Evolutionary conservation across 768 basidiomycete species (phyloP).

Genomic region (Trametopsis cervina): DNA sequence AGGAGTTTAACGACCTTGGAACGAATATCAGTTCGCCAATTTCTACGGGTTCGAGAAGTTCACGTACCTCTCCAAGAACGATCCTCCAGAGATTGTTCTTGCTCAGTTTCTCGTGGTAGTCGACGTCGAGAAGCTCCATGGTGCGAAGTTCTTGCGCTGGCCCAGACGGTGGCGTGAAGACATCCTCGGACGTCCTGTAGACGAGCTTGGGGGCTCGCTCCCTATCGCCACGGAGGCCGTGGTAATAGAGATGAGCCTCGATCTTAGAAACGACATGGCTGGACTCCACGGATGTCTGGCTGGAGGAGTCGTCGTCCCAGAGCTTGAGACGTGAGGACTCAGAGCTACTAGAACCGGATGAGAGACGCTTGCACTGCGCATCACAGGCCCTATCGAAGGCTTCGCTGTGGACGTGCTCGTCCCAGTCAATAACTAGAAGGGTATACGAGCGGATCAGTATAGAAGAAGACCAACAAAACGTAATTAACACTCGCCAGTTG

Average conservation of each 20-base stretch:
- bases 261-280: slow-evolving; percentile 20
- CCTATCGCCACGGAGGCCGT: slow-evolving; percentile 22
- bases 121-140: slow-evolving; percentile 21
- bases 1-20: slow-evolving; percentile 13
- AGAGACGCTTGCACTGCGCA: background rate
- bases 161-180: slow-evolving; percentile 25
- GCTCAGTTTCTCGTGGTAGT: slow-evolving; percentile 14
- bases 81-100: slow-evolving; percentile 15
- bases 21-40: slow-evolving; percentile 12
- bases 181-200: slow-evolving; percentile 29
- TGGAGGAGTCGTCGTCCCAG: slow-evolving; percentile 6
- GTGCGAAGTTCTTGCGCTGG: slow-evolving; percentile 23
- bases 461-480: background rate
- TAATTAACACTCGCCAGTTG: no score
- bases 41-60: slow-evolving; percentile 16
- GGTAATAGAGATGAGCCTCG: slow-evolving; percentile 28
- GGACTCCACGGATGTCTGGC: slow-evolving; percentile 7
- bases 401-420: background rate
- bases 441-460: slow-evolving; percentile 2
- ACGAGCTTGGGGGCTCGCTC: slow-evolving; percentile 29
- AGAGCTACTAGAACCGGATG: background rate
- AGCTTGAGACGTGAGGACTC: background rate
- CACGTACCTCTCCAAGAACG: slow-evolving; percentile 20
- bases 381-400: background rate
- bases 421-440: background rate